Base-by-base conservation (phyloP, 23 red algal genomes). In the Gracilaria gracilis region DNA sequence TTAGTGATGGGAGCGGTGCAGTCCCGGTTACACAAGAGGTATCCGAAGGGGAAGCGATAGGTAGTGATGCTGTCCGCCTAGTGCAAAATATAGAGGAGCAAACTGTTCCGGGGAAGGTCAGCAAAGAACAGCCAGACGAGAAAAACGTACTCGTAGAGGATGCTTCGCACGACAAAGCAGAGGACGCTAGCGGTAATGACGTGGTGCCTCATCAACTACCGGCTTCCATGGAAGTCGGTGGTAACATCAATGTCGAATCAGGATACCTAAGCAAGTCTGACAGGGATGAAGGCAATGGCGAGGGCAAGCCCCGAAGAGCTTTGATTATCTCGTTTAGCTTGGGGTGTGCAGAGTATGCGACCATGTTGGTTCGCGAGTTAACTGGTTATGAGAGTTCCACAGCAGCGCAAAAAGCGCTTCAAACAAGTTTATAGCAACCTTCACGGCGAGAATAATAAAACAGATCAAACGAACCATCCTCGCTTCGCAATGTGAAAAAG, bases 311-410 rank as follows among this genome's bases (percentile, higher is more conserved):
- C 34, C 16, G 53, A 46, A 95, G 48, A 13, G 96, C 97, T 19
- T 57, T 95, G 12, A 34, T 93, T 4, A 73, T 99, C 27, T 49
- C 74, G 14, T 99, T 99, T 61, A 94, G 79, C 3, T 81, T 99
- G 39, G 77, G 87, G 0, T 72, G 94, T 28, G 86, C 93, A 37
- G 91, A 92, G 58, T 99, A 95, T 74, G 97, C 97, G 0, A 99
- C 97, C 0, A 99, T 99, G 97, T 46, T 95, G 21, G 47, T 99
- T n/a, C 71, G 97, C 21, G 97, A 99, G 80, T 17, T 99, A 53
- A 99, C 97, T 58, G 82, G 85, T 40, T 36, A 84, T 58, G 92
- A 98, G 23, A 95, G 91, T 48, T 93, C 95, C 0, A 83, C 80
- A 38, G 85, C 67, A 25, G 69, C 55, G 29, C 95, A 96, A 67